Evolutionary conservation across 2,329 filamentous ascomycete genomes (phyloP).

Genomic region (Pseudocercospora vitis): DNA sequence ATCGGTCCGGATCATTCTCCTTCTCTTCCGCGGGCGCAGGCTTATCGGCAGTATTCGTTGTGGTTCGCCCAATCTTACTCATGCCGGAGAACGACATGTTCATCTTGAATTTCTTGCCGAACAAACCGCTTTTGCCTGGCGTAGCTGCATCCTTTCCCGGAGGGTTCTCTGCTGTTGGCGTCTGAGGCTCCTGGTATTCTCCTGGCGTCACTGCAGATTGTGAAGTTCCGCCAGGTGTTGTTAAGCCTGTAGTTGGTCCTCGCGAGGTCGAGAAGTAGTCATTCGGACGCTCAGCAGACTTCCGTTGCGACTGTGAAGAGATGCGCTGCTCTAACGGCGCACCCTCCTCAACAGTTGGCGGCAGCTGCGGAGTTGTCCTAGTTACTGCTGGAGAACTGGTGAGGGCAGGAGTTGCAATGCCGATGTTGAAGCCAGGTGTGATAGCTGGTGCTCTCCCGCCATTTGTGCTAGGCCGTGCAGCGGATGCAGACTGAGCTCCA

Average conservation of each 20-base stretch:
- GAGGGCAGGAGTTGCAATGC: constrained; percentile 49
- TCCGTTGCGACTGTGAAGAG: constrained; percentile 55
- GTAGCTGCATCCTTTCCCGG: constrained; percentile 48
- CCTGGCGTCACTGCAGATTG: constrained; percentile 36
- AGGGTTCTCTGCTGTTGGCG: constrained; percentile 53
- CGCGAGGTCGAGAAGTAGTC: constrained; percentile 75
- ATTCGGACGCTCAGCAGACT: constrained; percentile 60
- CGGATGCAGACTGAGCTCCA: constrained; percentile 50
- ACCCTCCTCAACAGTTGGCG: constrained; percentile 44
- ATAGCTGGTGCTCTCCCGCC: constrained; percentile 58
- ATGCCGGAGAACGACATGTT: constrained; percentile 65
- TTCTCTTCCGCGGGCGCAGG: constrained; percentile 74
- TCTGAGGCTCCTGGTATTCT: constrained; percentile 39
- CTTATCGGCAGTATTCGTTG: constrained; percentile 67
- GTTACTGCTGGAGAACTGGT: constrained; percentile 38
- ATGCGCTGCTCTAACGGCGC: constrained; percentile 54
- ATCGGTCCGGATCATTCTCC: constrained; percentile 57
- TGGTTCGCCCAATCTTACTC: constrained; percentile 77
- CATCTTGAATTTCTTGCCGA: constrained; percentile 83
- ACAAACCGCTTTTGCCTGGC: constrained; percentile 55
- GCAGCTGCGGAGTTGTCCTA: constrained; percentile 38
- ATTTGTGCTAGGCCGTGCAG: constrained; percentile 63
- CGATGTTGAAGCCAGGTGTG: constrained; percentile 77
- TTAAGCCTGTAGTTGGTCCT: constrained; percentile 48
- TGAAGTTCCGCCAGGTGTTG: constrained; percentile 28